Evolutionary conservation across 2,329 filamentous ascomycete species (phyloP).

Genomic region (Aspergillus felis): DNA sequence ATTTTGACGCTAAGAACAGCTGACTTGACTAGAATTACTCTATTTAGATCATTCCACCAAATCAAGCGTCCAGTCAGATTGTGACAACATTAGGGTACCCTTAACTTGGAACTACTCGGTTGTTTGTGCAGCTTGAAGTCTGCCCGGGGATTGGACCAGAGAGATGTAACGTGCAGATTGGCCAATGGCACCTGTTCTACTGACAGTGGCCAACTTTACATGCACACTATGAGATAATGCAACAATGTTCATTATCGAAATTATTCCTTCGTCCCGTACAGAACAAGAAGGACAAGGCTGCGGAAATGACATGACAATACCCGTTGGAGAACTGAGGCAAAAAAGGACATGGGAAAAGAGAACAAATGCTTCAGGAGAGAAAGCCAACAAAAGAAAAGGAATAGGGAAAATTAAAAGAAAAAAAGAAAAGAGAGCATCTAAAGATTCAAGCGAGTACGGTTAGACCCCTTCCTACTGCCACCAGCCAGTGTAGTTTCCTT

Average conservation of each 20-base stretch:
- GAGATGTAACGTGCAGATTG: slow-evolving; percentile 27
- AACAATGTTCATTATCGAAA: slow-evolving; percentile 19
- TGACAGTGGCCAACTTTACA: slow-evolving; percentile 15
- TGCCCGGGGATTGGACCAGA: slow-evolving; percentile 18
- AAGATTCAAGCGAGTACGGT: slow-evolving; percentile 17
- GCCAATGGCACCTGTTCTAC: slow-evolving; percentile 23
- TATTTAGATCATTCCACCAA: slow-evolving; percentile 25
- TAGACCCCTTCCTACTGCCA: slow-evolving; percentile 24
- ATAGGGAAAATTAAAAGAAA: slow-evolving; percentile 1
- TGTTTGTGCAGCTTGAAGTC: slow-evolving; percentile 21
- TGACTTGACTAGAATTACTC: not conserved
- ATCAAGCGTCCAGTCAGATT: slow-evolving; percentile 9
- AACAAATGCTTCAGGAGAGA: not conserved
- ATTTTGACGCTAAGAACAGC: slow-evolving; percentile 22
- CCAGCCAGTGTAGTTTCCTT: slow-evolving; percentile 19
- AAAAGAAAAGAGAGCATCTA: slow-evolving; percentile 2
- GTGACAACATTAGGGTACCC: slow-evolving; percentile 15
- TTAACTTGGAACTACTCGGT: slow-evolving; percentile 19
- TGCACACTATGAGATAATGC: slow-evolving; percentile 18
- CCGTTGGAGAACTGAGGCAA: slow-evolving; percentile 11
- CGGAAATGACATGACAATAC: not conserved
- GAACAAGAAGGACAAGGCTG: slow-evolving; percentile 5
- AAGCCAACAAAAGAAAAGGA: not conserved
- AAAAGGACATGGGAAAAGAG: not conserved
- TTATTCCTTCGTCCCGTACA: slow-evolving; percentile 11